A percentile compares a stretch with the other conserved stretches of the same genome.
Evolutionary conservation across 257 asterid genomes (phyloP).

Genomic region (Jasminum sambac): DNA sequence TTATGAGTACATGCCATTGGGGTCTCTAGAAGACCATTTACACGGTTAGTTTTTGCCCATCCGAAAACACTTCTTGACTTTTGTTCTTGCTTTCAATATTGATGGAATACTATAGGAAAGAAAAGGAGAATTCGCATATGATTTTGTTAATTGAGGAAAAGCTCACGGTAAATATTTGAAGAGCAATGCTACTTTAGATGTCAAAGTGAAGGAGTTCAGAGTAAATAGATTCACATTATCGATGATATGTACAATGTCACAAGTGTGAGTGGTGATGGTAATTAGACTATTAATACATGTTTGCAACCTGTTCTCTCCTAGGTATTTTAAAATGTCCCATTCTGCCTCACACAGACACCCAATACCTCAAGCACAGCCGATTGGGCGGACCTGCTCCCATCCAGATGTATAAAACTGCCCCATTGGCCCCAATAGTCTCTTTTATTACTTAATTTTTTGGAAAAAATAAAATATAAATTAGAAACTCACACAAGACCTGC

Average conservation of each 20-base stretch:
- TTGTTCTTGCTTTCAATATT: background rate
- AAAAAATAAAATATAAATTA: background rate
- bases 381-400: background rate
- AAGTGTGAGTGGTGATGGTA: background rate
- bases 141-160: background rate
- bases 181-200: background rate
- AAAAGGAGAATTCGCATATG: background rate
- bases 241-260: background rate
- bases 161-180: background rate
- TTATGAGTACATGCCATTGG: slow-evolving; percentile 92
- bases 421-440: background rate
- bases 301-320: background rate
- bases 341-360: background rate
- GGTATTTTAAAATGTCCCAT: background rate
- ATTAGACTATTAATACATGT: background rate
- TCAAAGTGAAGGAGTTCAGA: background rate
- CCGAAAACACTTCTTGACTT: background rate
- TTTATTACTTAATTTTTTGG: background rate
- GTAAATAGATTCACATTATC: background rate
- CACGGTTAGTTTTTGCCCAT: slow-evolving; percentile 61
- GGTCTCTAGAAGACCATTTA: slow-evolving; percentile 96
- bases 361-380: background rate
- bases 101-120: background rate
- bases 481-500: background rate
- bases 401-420: background rate